Conservation (phyloP, 306 rosid genomes). For the Potentilla sterilis region DNA sequence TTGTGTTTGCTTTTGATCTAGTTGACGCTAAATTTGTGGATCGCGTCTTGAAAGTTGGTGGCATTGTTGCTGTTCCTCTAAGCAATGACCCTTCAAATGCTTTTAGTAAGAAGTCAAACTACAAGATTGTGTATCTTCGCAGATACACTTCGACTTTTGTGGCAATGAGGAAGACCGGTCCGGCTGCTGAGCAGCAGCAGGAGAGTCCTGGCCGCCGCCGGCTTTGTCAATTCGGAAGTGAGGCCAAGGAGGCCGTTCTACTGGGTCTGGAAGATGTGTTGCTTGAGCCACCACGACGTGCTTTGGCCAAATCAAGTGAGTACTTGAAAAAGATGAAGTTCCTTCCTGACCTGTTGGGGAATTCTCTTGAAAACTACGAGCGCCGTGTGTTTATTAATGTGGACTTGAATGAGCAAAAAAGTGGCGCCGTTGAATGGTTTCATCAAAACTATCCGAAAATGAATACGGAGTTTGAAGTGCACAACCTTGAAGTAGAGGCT, state of each 20-base stretch:
- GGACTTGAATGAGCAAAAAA: conserved; percentile 42
- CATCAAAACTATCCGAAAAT: conserved; percentile 48
- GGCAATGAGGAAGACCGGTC: conserved; percentile 44
- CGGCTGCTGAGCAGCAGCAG: conserved; percentile 4
- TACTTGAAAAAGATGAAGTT: conserved; percentile 52
- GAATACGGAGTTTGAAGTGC: conserved; percentile 46
- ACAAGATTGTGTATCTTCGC: conserved; percentile 45
- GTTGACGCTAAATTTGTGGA: conserved; percentile 45
- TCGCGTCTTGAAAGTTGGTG: conserved; percentile 48
- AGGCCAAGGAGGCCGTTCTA: conserved; percentile 25
- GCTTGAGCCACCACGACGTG: conserved; percentile 49
- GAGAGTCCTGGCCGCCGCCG: conserved; percentile 16
- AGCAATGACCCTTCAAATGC: conserved; percentile 31
- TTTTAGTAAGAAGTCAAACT: conserved; percentile 37
- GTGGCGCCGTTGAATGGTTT: conserved; percentile 43
- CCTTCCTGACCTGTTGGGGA: conserved; percentile 53
- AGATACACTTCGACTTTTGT: conserved; percentile 42
- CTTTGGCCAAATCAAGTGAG: conserved; percentile 21
- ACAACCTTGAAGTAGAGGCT: conserved; percentile 24
- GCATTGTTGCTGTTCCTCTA: conserved; percentile 58
- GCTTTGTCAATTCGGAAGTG: conserved; percentile 33
- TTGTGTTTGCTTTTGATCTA: conserved; percentile 39
- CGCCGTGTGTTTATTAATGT: conserved; percentile 43
- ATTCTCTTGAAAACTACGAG: conserved; percentile 41
- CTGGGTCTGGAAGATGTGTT: conserved; percentile 49